These are phyloP conservation scores for Meyerozyma guilliermondii DNA, from an alignment of 1,139 yeast species.

Conservation along the genomic window DNA sequence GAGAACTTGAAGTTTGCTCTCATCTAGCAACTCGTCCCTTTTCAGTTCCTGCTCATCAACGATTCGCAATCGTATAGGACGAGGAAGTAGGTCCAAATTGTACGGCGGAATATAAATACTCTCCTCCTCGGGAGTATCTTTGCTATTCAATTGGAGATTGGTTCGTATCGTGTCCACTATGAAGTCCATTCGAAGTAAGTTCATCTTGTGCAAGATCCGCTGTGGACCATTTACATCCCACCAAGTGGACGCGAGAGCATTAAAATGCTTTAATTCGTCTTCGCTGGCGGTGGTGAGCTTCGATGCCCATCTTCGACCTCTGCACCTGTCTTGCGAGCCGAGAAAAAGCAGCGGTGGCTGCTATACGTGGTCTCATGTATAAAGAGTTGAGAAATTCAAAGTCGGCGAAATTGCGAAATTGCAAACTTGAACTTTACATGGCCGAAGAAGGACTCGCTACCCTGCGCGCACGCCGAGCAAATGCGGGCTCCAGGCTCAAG, in stretches of 20 bases:
- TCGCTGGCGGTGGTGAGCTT: constrained; percentile 30
- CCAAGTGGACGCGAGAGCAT: constrained; percentile 84
- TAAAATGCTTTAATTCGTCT: constrained; percentile 73
- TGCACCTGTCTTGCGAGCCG: neutral
- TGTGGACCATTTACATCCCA: constrained; percentile 97
- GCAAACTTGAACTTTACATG: constrained; percentile 12
- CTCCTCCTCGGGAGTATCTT: constrained; percentile 34
- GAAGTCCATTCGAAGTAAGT: constrained; percentile 81
- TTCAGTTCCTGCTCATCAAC: constrained; percentile 43
- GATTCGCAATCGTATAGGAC: constrained; percentile 41
- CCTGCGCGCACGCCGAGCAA: constrained; percentile 71
- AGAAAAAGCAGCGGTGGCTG: neutral
- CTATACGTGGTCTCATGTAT: neutral
- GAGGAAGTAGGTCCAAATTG: constrained; percentile 61
- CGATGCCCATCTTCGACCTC: neutral
- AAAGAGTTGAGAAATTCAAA: neutral
- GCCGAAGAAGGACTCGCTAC: constrained; percentile 52
- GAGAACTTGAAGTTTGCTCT: constrained; percentile 46
- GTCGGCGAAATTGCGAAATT: neutral
- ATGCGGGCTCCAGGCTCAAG: constrained; percentile 85
- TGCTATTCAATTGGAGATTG: constrained; percentile 41
- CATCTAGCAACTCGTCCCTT: constrained; percentile 32
- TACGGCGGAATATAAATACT: constrained; percentile 76
- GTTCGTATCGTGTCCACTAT: constrained; percentile 55
- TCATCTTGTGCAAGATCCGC: constrained; percentile 91